Percentiles rank a stretch among this genome's conserved stretches.
phyloP scores from a whole-genome alignment of 805 yeast genomes.

The Huiozyma sinensis region DNA sequence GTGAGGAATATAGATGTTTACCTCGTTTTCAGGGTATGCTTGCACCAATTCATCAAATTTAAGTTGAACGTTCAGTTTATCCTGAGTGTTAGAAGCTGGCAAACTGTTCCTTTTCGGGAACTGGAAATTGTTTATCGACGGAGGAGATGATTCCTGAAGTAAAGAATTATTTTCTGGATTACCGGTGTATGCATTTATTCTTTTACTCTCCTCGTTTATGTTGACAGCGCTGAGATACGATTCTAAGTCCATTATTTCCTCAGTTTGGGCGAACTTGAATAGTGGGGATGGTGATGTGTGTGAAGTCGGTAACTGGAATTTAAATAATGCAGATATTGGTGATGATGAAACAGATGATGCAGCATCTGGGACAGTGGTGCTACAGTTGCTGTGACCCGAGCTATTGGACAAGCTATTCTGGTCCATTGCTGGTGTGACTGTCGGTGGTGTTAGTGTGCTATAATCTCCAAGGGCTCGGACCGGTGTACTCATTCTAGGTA shows the following conservation, averaged over 20 bases:
- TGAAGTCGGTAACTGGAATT: constrained; percentile 22
- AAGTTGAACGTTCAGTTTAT: constrained; percentile 21
- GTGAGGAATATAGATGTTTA: constrained; percentile 33
- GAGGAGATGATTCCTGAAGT: not conserved
- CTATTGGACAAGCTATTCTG: not conserved
- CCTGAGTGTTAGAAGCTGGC: constrained; percentile 1
- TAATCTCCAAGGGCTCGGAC: not conserved
- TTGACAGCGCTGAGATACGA: constrained; percentile 25
- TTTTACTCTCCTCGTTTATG: constrained; percentile 18
- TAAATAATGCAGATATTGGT: constrained; percentile 24
- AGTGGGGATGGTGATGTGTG: constrained; percentile 10
- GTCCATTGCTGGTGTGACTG: no score
- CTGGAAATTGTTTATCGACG: constrained; percentile 6
- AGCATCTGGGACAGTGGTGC: constrained; percentile 12
- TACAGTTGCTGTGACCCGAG: not conserved
- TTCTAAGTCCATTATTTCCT: constrained; percentile 23
- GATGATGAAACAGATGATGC: constrained; percentile 18
- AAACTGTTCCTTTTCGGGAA: constrained; percentile 9
- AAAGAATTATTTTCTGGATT: not conserved
- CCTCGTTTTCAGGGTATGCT: constrained; percentile 7
- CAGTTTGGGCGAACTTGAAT: constrained; percentile 23
- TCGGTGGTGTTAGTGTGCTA: not conserved
- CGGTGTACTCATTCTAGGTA: not conserved
- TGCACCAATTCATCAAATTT: constrained; percentile 11
- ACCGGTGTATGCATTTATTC: not conserved